Base-by-base conservation (phyloP, 2,329 filamentous ascomycete genomes). In the Domatiomyces catenatus region DNA sequence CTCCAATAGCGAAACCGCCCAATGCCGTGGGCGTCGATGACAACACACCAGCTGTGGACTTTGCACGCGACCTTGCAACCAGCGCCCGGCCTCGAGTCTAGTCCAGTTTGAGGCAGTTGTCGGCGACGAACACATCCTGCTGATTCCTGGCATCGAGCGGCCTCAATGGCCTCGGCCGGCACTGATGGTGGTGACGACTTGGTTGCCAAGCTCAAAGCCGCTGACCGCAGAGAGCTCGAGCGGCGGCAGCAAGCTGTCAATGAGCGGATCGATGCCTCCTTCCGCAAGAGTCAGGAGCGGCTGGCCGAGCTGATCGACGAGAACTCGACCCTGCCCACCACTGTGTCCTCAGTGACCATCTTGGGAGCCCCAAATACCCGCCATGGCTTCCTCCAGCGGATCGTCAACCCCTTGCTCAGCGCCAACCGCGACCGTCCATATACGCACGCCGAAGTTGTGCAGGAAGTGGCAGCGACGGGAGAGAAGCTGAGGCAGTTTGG, bases 241-340 rank as follows among this genome's bases (percentile, higher is more conserved):
- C 73, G 77, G 61, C 73, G 77, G 56, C 72, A 81, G 59, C 72
- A 76, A 59, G 75, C 77, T 51, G 67, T 81, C 61, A 76, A 78
- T 63, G 75, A 77, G 60, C 72, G 76, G 48, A 68, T 78, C 19
- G 68, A 73, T 57, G 69, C 71, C 22, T 77, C 80, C 53, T 75
- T 79, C 56, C 71, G 77, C 58, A 79, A 78, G 63, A 75, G 79
- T 18, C 80, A 85, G 62, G 66, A 75, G 58, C 73, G 81, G 50
- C 71, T 84, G 50, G 73, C 71, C 39, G 79, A 85, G 64, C 66
- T 87, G 69, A 77, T 93, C 62, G 77, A 80, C 58, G 78, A 84
- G 67, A 94, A 96, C 66, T 83, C 84, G 58, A 86, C 86, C 44
- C 79, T 92, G 52, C 90, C 92, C 42, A 86, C 92, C 60, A 86